Evolutionary conservation across 495 filamentous ascomycete species (phyloP).

Genomic region (Bacidia rubella): DNA sequence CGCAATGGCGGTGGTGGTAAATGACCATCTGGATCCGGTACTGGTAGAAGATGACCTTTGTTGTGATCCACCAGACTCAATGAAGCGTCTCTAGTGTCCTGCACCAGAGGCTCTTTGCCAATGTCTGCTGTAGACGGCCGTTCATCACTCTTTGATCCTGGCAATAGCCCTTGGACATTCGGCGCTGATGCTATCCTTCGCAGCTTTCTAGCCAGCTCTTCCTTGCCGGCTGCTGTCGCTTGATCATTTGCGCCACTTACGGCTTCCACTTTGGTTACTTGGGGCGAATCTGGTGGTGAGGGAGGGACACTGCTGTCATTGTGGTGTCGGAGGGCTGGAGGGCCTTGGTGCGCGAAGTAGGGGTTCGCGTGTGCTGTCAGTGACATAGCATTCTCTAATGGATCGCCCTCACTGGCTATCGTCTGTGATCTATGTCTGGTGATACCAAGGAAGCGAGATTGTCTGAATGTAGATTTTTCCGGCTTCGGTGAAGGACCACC

Average conservation of each 20-base stretch:
- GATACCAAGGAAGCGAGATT: slow-evolving; percentile 70
- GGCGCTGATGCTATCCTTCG: slow-evolving; percentile 90
- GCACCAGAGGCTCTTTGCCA: slow-evolving; percentile 59
- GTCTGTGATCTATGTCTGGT: slow-evolving; percentile 72
- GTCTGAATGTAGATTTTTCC: slow-evolving; percentile 60
- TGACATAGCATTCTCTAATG: slow-evolving; percentile 73
- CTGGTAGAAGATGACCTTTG: slow-evolving; percentile 32
- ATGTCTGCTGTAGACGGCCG: slow-evolving; percentile 70
- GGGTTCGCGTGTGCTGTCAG: slow-evolving; percentile 93
- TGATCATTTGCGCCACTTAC: slow-evolving; percentile 60
- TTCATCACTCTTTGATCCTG: slow-evolving; percentile 46
- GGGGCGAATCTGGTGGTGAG: slow-evolving; percentile 86
- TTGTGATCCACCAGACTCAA: slow-evolving; percentile 42
- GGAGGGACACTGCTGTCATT: slow-evolving; percentile 91
- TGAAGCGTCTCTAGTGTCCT: slow-evolving; percentile 40
- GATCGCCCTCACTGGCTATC: slow-evolving; percentile 86
- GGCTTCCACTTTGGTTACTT: slow-evolving; percentile 52
- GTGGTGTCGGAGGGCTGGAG: slow-evolving; percentile 81
- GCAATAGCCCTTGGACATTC: slow-evolving; percentile 90
- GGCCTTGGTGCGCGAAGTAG: slow-evolving; percentile 94
- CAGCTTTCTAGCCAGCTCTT: slow-evolving; percentile 83
- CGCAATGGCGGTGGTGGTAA: slow-evolving; percentile 38
- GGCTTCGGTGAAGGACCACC: slow-evolving; percentile 32
- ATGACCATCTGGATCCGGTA: slow-evolving; percentile 32
- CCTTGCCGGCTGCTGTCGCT: slow-evolving; percentile 68